Conservation (phyloP, 2,329 filamentous ascomycete species). For the Alternaria brassicae region DNA sequence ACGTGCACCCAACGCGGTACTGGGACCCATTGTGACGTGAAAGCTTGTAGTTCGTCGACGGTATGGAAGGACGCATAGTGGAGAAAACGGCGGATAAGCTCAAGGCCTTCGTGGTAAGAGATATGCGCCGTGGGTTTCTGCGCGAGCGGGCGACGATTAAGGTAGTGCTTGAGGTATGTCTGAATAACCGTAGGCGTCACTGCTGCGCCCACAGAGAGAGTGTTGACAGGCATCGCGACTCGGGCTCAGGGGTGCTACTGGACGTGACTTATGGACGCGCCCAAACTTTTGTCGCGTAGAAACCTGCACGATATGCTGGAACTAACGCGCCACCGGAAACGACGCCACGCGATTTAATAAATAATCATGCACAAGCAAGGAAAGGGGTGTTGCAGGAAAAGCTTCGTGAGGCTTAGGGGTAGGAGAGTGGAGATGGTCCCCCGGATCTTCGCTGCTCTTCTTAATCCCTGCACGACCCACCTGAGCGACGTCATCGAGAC, state of each 20-base stretch:
- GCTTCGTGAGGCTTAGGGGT: constrained; percentile 7
- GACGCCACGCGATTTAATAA: not conserved
- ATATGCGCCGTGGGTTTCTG: constrained; percentile 88
- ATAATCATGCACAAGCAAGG: not conserved
- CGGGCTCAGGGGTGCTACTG: constrained; percentile 8
- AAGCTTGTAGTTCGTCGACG: constrained; percentile 90
- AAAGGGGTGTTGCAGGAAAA: not conserved
- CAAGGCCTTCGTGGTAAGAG: constrained; percentile 91
- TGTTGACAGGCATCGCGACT: constrained; percentile 70
- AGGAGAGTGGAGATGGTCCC: constrained; percentile 11
- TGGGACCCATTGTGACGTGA: constrained; percentile 91
- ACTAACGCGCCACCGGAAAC: not conserved
- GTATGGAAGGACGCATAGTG: constrained; percentile 85
- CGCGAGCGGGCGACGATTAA: constrained; percentile 76
- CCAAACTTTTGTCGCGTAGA: not conserved
- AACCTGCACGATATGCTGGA: not conserved
- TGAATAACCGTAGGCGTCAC: constrained; percentile 87
- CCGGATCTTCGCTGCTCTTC: constrained; percentile 12
- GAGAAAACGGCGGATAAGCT: constrained; percentile 86
- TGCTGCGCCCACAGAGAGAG: constrained; percentile 79
- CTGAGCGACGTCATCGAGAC: constrained; percentile 10
- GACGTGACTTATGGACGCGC: constrained; percentile 10
- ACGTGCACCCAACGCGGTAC: constrained; percentile 86
- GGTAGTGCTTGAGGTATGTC: constrained; percentile 88
- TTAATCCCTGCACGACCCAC: not conserved